These are phyloP conservation scores for Aspergillus haitiensis DNA, from an alignment of 495 filamentous ascomycete species.

Conservation along the genomic window DNA sequence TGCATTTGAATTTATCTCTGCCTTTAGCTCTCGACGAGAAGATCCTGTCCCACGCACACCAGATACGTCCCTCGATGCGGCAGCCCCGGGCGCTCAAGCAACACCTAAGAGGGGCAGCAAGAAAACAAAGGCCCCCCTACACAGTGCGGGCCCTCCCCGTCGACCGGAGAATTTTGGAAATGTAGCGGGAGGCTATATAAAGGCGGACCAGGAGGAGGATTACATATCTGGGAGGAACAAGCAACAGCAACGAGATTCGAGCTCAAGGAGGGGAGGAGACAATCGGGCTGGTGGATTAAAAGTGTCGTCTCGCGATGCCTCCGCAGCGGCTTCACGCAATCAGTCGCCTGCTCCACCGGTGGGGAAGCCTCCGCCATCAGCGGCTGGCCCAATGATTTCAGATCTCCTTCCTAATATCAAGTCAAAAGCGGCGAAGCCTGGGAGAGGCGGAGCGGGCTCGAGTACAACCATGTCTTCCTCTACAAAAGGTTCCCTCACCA, in stretches of 20 bases:
- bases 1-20: slow-evolving; percentile 86
- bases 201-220: slow-evolving; percentile 59
- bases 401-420: slow-evolving; percentile 68
- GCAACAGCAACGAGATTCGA: background rate
- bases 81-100: slow-evolving; percentile 20
- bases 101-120: slow-evolving; percentile 44
- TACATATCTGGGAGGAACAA: slow-evolving; percentile 47
- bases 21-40: slow-evolving; percentile 76
- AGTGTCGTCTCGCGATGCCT: slow-evolving; percentile 32
- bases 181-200: slow-evolving; percentile 58
- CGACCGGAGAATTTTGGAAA: slow-evolving; percentile 60
- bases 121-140: slow-evolving; percentile 56
- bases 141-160: slow-evolving; percentile 60
- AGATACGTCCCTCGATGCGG: slow-evolving; percentile 27
- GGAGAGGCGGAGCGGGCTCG: slow-evolving; percentile 40
- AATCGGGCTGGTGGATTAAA: slow-evolving; percentile 33
- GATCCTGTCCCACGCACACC: slow-evolving; percentile 31
- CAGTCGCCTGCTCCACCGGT: slow-evolving; percentile 38
- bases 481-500: slow-evolving; percentile 37
- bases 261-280: slow-evolving; percentile 16
- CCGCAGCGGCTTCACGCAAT: slow-evolving; percentile 35
- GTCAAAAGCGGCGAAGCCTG: slow-evolving; percentile 55
- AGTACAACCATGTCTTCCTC: slow-evolving; percentile 11
- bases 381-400: slow-evolving; percentile 73
- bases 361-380: slow-evolving; percentile 64